phyloP scores from a whole-genome alignment of 2,329 filamentous ascomycete species.

The Pseudodiploospora longispora region DNA sequence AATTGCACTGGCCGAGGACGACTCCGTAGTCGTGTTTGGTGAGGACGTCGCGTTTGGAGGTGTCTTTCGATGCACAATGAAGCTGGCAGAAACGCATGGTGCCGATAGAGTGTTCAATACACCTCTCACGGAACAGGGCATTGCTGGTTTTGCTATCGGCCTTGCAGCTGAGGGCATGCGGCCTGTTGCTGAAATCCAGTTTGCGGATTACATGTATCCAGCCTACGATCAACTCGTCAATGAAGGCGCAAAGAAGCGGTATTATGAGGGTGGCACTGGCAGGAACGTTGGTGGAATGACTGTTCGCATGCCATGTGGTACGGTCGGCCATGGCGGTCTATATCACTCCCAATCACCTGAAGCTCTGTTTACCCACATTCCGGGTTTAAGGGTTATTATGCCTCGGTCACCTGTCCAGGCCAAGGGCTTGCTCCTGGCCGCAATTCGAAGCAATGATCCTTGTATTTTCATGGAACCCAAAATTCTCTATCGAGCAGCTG shows the following conservation, averaged over 20 bases:
- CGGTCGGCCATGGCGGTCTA: conserved; percentile 80
- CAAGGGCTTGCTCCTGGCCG: conserved; percentile 73
- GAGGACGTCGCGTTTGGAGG: conserved; percentile 97
- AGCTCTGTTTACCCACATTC: conserved; percentile 78
- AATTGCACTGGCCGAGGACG: conserved; percentile 73
- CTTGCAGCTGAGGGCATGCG: conserved; percentile 85
- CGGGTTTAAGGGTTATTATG: conserved; percentile 77
- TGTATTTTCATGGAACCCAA: conserved; percentile 94
- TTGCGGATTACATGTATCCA: conserved; percentile 89
- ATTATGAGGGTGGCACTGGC: conserved; percentile 55
- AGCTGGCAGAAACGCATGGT: conserved; percentile 80
- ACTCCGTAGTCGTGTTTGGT: conserved; percentile 83
- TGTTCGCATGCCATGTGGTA: conserved; percentile 83
- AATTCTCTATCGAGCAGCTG: conserved; percentile 81
- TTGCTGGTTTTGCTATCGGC: conserved; percentile 88
- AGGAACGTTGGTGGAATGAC: conserved; percentile 69
- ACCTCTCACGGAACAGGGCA: conserved; percentile 86
- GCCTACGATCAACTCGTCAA: conserved; percentile 94
- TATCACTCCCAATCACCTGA: conserved; percentile 89
- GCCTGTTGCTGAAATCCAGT: conserved; percentile 90
- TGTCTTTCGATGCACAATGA: conserved; percentile 91
- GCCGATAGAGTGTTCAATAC: conserved; percentile 92
- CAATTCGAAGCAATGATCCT: conserved; percentile 75
- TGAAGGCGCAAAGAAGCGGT: conserved; percentile 82
- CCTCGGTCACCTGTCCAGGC: conserved; percentile 81